These are phyloP conservation scores for Exophiala xenobiotica DNA, from an alignment of 2,329 filamentous ascomycete species.

Conservation along the genomic window DNA sequence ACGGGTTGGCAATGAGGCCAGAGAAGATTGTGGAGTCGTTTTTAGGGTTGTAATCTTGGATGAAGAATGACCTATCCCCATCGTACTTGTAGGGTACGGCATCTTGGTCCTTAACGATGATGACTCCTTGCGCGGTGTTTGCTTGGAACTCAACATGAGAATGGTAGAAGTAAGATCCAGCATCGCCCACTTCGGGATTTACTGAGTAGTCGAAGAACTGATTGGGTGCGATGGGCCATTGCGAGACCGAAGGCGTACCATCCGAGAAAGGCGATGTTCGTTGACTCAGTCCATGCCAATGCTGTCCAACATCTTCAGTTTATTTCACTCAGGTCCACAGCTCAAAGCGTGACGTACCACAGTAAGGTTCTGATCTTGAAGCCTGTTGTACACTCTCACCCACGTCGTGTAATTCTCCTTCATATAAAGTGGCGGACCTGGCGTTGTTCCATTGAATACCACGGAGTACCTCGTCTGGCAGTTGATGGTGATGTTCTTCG, in stretches of 20 bases:
- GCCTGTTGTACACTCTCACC: constrained; percentile 61
- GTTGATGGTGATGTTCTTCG: constrained; percentile 44
- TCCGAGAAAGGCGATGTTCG: constrained; percentile 63
- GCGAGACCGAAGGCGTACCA: constrained; percentile 58
- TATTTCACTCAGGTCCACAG: not conserved
- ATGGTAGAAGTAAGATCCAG: constrained; percentile 68
- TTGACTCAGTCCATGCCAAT: constrained; percentile 68
- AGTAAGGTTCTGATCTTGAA: constrained; percentile 54
- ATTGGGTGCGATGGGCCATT: constrained; percentile 64
- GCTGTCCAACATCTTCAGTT: constrained; percentile 40
- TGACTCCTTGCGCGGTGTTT: constrained; percentile 55
- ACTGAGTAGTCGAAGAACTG: constrained; percentile 69
- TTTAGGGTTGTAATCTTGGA: constrained; percentile 59
- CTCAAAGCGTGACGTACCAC: constrained; percentile 44
- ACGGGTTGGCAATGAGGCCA: constrained; percentile 51
- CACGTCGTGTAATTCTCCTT: constrained; percentile 48
- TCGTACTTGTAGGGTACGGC: constrained; percentile 59
- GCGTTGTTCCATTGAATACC: constrained; percentile 53
- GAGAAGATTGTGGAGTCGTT: constrained; percentile 53
- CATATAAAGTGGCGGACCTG: constrained; percentile 52
- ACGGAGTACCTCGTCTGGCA: constrained; percentile 50
- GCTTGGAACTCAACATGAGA: constrained; percentile 66
- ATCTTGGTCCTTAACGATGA: constrained; percentile 56
- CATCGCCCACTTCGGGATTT: constrained; percentile 50
- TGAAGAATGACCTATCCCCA: constrained; percentile 56